Conservation (phyloP, 306 rosid species). For the Trifolium dubium region DNA sequence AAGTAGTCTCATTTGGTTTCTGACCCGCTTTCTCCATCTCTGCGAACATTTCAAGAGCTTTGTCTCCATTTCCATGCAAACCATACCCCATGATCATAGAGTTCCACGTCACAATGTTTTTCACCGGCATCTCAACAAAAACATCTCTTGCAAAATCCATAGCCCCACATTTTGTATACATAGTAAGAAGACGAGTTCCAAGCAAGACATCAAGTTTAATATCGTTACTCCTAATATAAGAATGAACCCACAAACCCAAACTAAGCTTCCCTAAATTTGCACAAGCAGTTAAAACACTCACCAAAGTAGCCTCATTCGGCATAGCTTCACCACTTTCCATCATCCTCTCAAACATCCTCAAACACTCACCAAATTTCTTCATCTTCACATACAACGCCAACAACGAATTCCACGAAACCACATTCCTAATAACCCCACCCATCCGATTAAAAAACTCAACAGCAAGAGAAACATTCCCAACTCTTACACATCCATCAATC, state of each 20-base stretch:
- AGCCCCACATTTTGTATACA: constrained; percentile 71
- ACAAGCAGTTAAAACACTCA: constrained; percentile 68
- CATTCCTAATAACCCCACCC: constrained; percentile 47
- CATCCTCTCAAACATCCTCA: constrained; percentile 57
- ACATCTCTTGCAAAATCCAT: constrained; percentile 63
- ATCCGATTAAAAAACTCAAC: constrained; percentile 48
- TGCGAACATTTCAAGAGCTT: constrained; percentile 54
- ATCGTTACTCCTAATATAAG: constrained; percentile 46
- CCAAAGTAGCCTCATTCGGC: constrained; percentile 72
- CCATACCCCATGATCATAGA: constrained; percentile 76
- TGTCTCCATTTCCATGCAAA: constrained; percentile 59
- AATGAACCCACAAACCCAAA: constrained; percentile 59
- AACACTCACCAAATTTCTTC: constrained; percentile 58
- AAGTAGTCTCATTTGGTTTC: constrained; percentile 63
- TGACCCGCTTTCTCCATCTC: constrained; percentile 62
- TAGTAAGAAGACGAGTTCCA: constrained; percentile 62
- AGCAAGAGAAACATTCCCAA: constrained; percentile 49
- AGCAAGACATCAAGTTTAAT: constrained; percentile 62
- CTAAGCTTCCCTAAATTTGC: constrained; percentile 63
- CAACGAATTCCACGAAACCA: constrained; percentile 64
- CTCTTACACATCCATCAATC: constrained; percentile 67
- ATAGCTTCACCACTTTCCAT: constrained; percentile 48
- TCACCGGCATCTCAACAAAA: constrained; percentile 61
- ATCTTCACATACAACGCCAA: constrained; percentile 54
- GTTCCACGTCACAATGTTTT: constrained; percentile 68